A percentile compares a stretch with the other conserved stretches of the same genome.
Conservation (phyloP, 2,329 filamentous ascomycete species). For the Plenodomus lindquistii region DNA sequence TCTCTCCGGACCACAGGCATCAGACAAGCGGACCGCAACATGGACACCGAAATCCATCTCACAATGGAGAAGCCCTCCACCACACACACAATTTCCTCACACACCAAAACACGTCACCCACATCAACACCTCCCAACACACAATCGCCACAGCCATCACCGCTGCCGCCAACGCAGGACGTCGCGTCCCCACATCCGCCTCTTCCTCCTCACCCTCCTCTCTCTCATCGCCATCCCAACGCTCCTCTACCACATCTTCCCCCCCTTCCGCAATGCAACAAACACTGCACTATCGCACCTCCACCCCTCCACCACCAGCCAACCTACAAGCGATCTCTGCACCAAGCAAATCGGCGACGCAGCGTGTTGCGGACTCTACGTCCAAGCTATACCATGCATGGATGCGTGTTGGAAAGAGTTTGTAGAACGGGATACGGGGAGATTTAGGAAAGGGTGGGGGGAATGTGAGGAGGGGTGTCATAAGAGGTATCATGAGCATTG, state of each 20-base stretch:
- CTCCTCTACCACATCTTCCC: slow-evolving; percentile 26
- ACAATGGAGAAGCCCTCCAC: neutral
- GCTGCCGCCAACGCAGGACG: neutral
- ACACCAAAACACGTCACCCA: neutral
- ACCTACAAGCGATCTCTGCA: slow-evolving; percentile 20
- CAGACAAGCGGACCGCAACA: too few species aligned
- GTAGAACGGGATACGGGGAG: slow-evolving; percentile 31
- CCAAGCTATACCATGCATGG: slow-evolving; percentile 30
- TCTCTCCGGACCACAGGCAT: too few species aligned
- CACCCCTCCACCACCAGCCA: neutral
- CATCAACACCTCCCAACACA: neutral
- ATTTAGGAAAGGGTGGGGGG: slow-evolving; percentile 30
- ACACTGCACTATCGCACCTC: slow-evolving; percentile 3
- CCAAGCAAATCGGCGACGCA: slow-evolving; percentile 24
- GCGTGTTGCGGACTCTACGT: slow-evolving; percentile 31
- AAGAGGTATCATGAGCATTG: neutral
- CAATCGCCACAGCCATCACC: neutral
- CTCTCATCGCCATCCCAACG: slow-evolving; percentile 16
- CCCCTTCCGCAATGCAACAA: slow-evolving; percentile 9
- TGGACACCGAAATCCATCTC: neutral
- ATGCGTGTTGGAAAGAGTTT: slow-evolving; percentile 29
- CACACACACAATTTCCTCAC: neutral
- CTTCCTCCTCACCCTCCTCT: slow-evolving; percentile 13
- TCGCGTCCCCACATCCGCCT: slow-evolving; percentile 1
- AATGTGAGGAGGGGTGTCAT: slow-evolving; percentile 22